Evolutionary conservation across 1,284 basidiomycete species (phyloP).

Genomic region (Fomitiporia mediterranea): DNA sequence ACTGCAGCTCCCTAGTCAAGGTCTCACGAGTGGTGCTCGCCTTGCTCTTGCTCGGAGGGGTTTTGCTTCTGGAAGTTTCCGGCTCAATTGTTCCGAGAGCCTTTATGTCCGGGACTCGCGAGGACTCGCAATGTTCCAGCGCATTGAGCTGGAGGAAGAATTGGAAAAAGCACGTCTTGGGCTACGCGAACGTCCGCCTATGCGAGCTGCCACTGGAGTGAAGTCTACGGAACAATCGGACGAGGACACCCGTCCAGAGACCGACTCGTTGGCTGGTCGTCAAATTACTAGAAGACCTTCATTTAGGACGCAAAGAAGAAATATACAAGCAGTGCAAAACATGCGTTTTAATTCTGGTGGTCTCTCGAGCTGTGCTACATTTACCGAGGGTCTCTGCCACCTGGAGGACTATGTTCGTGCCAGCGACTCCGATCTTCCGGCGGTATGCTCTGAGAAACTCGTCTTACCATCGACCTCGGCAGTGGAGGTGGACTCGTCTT

Average conservation of each 20-base stretch:
- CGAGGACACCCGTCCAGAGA: not conserved
- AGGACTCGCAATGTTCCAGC: conserved; percentile 10
- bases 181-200: conserved; percentile 11
- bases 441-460: conserved; percentile 5
- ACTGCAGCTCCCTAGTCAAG: conserved; percentile 15
- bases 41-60: conserved; percentile 18
- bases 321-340: conserved; percentile 4
- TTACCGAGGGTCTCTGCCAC: conserved; percentile 15
- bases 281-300: conserved; percentile 1
- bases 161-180: conserved; percentile 9
- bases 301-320: not conserved
- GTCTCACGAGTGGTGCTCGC: conserved; percentile 15
- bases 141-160: conserved; percentile 12
- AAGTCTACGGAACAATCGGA: not conserved
- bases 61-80: conserved; percentile 18
- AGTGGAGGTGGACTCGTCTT: not conserved
- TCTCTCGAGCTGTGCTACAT: conserved; percentile 16
- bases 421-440: not conserved
- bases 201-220: not conserved
- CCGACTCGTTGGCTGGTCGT: not conserved
- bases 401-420: conserved; percentile 12
- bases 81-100: conserved; percentile 17
- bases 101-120: conserved; percentile 6
- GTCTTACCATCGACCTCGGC: not conserved
- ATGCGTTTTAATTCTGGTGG: conserved; percentile 13